These are phyloP conservation scores for Fusarium temperatum DNA, from an alignment of 2,329 filamentous ascomycete genomes.

Conservation along the genomic window DNA sequence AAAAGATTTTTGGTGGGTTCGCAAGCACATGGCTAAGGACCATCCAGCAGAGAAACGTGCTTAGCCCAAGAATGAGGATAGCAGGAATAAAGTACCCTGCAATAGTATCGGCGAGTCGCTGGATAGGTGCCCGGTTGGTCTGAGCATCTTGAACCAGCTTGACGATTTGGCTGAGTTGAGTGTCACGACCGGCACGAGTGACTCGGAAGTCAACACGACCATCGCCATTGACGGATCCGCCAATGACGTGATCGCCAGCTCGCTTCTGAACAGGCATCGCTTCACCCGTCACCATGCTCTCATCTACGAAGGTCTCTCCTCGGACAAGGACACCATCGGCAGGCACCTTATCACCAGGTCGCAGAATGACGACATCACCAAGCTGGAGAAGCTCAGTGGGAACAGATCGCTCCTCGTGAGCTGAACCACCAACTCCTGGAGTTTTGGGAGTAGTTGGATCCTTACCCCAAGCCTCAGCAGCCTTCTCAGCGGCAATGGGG, in stretches of 20 bases:
- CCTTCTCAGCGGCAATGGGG: constrained; percentile 91
- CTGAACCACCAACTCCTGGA: constrained; percentile 58
- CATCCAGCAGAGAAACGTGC: constrained; percentile 95
- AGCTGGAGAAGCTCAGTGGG: constrained; percentile 95
- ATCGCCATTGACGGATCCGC: constrained; percentile 94
- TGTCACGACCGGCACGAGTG: constrained; percentile 90
- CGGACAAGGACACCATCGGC: constrained; percentile 88
- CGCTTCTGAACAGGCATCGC: constrained; percentile 94
- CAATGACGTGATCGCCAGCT: constrained; percentile 81
- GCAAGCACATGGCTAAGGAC: constrained; percentile 85
- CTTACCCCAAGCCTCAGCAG: constrained; percentile 77
- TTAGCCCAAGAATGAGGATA: constrained; percentile 83
- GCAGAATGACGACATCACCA: constrained; percentile 90
- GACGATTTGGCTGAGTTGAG: constrained; percentile 96
- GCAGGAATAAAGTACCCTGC: constrained; percentile 94
- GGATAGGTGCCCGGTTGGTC: constrained; percentile 92
- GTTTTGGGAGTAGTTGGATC: constrained; percentile 26
- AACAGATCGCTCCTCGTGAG: constrained; percentile 84
- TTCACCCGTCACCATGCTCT: constrained; percentile 99
- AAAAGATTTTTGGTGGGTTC: constrained; percentile 89
- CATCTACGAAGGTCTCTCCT: constrained; percentile 93
- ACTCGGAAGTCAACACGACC: constrained; percentile 93
- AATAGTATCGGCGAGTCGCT: constrained; percentile 88
- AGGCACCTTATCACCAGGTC: constrained; percentile 95
- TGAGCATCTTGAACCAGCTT: constrained; percentile 98